Conservation (phyloP, 176 grass and related monocot species). For the Alloteropsis semialata region DNA sequence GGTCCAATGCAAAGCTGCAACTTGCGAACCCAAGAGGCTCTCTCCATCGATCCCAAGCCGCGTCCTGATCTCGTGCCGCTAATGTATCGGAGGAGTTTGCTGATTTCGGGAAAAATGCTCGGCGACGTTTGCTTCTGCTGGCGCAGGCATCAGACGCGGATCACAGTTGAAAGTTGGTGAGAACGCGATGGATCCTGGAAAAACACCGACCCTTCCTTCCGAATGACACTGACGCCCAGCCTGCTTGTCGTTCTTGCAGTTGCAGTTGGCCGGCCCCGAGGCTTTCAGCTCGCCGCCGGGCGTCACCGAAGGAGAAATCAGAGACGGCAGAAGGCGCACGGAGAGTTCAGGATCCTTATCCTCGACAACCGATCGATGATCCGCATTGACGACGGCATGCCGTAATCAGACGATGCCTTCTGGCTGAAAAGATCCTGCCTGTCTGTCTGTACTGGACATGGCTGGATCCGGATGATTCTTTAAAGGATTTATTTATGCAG, state of each 20-base stretch:
- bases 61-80: no score
- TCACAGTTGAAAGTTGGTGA: not conserved
- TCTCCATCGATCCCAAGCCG: not conserved
- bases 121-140: not conserved
- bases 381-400: not conserved
- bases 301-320: not conserved
- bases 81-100: no score
- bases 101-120: no score
- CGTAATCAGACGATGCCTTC: not conserved
- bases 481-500: no score
- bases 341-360: not conserved
- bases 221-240: no score
- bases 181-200: not conserved
- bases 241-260: no score
- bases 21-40: no score
- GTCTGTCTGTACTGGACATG: no score
- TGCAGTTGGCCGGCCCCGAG: no score
- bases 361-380: not conserved
- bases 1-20: no score
- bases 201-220: not conserved
- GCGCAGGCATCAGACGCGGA: not conserved
- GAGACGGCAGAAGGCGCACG: not conserved
- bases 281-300: not conserved
- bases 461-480: no score
- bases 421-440: no score